Conservation (phyloP, 192 early-diverging fungal species). For the Dissophora ornata region DNA sequence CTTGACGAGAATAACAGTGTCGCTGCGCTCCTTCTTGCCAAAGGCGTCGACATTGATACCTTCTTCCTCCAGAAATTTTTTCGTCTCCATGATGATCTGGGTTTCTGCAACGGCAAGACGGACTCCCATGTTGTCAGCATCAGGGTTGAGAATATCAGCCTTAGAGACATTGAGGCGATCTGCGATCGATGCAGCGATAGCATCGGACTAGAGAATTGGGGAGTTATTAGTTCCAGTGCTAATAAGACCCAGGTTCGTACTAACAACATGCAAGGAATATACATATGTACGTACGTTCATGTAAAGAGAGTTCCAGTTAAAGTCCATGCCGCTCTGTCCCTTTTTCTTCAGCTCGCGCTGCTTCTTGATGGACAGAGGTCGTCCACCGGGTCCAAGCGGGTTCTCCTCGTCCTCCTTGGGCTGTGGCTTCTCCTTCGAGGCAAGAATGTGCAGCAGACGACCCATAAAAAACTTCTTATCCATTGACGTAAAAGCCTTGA, state of each 20-base stretch:
- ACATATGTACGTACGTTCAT: conserved; percentile 79
- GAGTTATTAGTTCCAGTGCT: too few relatives aligned
- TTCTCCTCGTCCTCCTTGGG: conserved; percentile 66
- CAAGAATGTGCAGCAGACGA: conserved; percentile 87
- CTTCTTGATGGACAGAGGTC: conserved; percentile 78
- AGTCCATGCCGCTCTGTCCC: conserved; percentile 80
- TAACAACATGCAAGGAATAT: too few relatives aligned
- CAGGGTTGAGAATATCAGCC: conserved; percentile 89
- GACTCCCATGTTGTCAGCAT: conserved; percentile 90
- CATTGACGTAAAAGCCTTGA: conserved; percentile 84
- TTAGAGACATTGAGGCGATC: conserved; percentile 90
- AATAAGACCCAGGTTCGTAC: too few relatives aligned
- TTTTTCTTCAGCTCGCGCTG: conserved; percentile 86
- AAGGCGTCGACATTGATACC: conserved; percentile 83
- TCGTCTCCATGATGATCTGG: conserved; percentile 94
- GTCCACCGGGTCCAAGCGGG: conserved; percentile 59
- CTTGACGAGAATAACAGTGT: conserved; percentile 94
- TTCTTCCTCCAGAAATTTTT: conserved; percentile 84
- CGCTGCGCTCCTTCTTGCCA: conserved; percentile 80
- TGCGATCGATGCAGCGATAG: conserved; percentile 96
- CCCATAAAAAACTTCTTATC: conserved; percentile 93
- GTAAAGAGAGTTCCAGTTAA: conserved; percentile 97
- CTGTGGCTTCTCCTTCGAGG: conserved; percentile 87
- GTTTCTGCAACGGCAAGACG: conserved; percentile 98
- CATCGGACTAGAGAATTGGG: conserved; percentile 69